Conservation (phyloP, 352 stramenopile species). For the Globisporangium cystogenes region DNA sequence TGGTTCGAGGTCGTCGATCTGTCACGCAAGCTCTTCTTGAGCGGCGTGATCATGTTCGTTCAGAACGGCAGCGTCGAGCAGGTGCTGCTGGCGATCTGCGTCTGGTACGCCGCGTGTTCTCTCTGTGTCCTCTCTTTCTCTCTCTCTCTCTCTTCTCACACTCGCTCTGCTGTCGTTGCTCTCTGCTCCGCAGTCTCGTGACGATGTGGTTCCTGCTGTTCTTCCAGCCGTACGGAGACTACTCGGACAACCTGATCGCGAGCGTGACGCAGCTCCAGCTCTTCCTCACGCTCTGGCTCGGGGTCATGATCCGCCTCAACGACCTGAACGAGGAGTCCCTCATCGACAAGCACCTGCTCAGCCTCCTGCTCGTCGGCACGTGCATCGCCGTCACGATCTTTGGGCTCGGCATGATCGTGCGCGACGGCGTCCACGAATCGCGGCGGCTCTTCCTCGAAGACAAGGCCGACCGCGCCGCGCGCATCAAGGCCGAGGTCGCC, state of each 20-base stretch:
- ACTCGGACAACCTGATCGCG: constrained; percentile 66
- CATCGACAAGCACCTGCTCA: constrained; percentile 59
- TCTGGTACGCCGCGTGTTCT: constrained; percentile 40
- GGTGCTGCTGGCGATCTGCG: constrained; percentile 53
- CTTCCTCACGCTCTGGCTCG: constrained; percentile 79
- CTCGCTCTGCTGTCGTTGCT: neutral
- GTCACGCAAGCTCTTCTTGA: constrained; percentile 72
- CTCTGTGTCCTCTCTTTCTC: neutral
- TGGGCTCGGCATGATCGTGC: constrained; percentile 51
- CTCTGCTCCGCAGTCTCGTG: constrained; percentile 21
- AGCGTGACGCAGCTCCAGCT: constrained; percentile 74
- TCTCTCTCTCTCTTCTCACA: neutral
- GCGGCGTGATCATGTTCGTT: constrained; percentile 68
- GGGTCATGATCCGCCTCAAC: constrained; percentile 68
- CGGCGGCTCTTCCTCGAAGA: constrained; percentile 30
- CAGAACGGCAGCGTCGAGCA: constrained; percentile 64
- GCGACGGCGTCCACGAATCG: constrained; percentile 46
- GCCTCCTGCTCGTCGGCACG: constrained; percentile 54
- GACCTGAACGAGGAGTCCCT: constrained; percentile 51
- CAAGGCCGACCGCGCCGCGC: constrained; percentile 30
- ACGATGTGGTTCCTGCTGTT: constrained; percentile 79
- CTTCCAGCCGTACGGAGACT: constrained; percentile 69
- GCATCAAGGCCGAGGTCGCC: constrained; percentile 26
- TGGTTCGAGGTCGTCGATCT: constrained; percentile 83
- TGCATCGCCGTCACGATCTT: constrained; percentile 62